phyloP scores from a whole-genome alignment of 2,329 filamentous ascomycete genomes.

The Penicillium sp. region DNA sequence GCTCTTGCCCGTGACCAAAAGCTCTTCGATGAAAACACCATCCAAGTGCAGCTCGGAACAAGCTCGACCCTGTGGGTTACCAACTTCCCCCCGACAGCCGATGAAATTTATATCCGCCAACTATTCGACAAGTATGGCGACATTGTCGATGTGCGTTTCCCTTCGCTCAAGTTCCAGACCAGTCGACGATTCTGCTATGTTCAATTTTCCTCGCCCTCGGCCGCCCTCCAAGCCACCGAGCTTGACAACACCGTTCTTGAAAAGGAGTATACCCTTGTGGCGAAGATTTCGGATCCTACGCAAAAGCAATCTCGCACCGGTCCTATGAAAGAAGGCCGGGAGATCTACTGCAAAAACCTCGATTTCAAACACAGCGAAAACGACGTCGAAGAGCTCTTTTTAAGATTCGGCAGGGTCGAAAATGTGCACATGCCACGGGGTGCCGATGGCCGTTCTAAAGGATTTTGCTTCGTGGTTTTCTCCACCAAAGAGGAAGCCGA shows the following conservation, averaged over 20 bases:
- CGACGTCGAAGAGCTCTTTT: conserved; percentile 73
- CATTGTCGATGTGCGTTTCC: conserved; percentile 83
- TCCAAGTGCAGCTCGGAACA: conserved; percentile 74
- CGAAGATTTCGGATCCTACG: conserved; percentile 82
- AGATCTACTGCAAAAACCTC: conserved; percentile 77
- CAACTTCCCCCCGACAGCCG: conserved; percentile 73
- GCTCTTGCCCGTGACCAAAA: conserved; percentile 83
- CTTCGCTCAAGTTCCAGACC: conserved; percentile 86
- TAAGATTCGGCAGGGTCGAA: conserved; percentile 75
- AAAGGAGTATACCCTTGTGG: conserved; percentile 69
- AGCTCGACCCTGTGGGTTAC: conserved; percentile 85
- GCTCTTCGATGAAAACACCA: conserved; percentile 71
- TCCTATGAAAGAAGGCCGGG: conserved; percentile 82
- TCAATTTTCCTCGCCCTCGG: conserved; percentile 74
- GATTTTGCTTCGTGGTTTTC: conserved; percentile 81
- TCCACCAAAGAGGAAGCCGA: conserved; percentile 68
- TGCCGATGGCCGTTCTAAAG: conserved; percentile 70
- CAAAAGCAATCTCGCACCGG: conserved; percentile 79
- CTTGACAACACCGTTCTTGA: conserved; percentile 74
- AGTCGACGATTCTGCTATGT: conserved; percentile 94
- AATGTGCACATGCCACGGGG: conserved; percentile 72
- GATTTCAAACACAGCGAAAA: conserved; percentile 65
- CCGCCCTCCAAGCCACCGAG: conserved; percentile 71
- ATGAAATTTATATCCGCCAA: conserved; percentile 57
- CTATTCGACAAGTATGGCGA: conserved; percentile 73